Evolutionary conservation across 2,329 filamentous ascomycete species (phyloP), one percentile per base, ranked within the genome.

Genomic region (Cercospora sp.): DNA sequence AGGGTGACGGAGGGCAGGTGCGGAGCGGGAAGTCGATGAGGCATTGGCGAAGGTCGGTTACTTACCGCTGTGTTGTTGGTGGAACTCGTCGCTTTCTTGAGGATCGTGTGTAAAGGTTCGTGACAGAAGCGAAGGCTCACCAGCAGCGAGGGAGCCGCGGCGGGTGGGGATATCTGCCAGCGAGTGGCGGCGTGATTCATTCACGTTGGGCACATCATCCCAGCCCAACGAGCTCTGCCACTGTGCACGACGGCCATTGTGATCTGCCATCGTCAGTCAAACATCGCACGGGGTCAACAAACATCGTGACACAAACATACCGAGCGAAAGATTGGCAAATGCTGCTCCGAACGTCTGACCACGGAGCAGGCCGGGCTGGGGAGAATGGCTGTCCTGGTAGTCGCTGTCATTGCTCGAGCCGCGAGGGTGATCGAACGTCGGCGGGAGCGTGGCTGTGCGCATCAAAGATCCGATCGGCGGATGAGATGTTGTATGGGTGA

Each of bases 111-210:
- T 69, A 63, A 66, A 73, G 32, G 67, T 65, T 60, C 71, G 69
- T 63, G 68, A 71, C 13, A 73, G 66, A 58, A 71, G 62, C 40
- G 69, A 70, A 12, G 71, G 68, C 49, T 73, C 72, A 37, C 69
- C 72, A 26, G 66, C 75, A 18, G 72, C 76, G n/a, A 79, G 70
- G 16, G 78, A 79, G 12, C 77, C 77, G 21, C 78, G 75, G 16
- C 78, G 73, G 9, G 78, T 80, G 2, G 78, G 78, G 28, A 80
- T 79, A 59, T 80, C 81, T 13, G 83, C 92, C 76, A 95, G 92
- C 1, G 92, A 94, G 79, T 94, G 92, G 30, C 92, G 88, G 68
- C 92, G 87, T 74, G 91, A 93, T 74, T 93, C 90, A 12, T 89
- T 87, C 32, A 88, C 83, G 69, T 91, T 89, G 3, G 83, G 84